Evolutionary conservation across 768 basidiomycete species (phyloP).

Genomic region (Mycena indigotica): DNA sequence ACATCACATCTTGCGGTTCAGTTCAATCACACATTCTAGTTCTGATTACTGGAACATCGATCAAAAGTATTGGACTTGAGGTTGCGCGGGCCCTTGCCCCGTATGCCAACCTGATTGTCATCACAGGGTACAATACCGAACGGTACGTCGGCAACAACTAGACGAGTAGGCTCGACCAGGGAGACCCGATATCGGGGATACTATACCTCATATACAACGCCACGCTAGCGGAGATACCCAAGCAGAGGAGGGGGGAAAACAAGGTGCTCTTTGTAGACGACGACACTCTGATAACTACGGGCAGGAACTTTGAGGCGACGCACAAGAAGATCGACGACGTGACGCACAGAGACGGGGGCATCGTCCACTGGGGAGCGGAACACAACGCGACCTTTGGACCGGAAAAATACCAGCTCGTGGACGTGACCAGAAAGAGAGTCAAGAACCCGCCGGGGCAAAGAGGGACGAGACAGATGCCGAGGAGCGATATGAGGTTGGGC

Average conservation of each 20-base stretch:
- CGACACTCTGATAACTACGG: too few relatives aligned
- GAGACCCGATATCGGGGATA: conserved; percentile 27
- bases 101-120: background rate
- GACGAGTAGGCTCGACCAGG: conserved; percentile 30
- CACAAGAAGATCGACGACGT: too few relatives aligned
- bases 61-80: background rate
- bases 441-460: background rate
- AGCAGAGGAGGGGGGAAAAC: background rate
- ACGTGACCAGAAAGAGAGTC: conserved; percentile 2
- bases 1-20: background rate
- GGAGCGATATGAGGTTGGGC: conserved; percentile 7
- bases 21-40: background rate
- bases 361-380: background rate
- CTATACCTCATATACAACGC: conserved; percentile 30
- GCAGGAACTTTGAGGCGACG: too few relatives aligned
- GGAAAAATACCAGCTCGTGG: too few relatives aligned
- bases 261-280: too few relatives aligned
- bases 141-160: background rate
- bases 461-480: conserved; percentile 1
- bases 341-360: background rate
- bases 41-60: background rate
- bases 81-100: background rate
- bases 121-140: background rate
- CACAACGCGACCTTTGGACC: conserved; percentile 1
- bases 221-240: background rate